Percentiles rank a stretch among this genome's conserved stretches.
phyloP scores from a whole-genome alignment of 495 filamentous ascomycete genomes.

The Xylaria sp. region DNA sequence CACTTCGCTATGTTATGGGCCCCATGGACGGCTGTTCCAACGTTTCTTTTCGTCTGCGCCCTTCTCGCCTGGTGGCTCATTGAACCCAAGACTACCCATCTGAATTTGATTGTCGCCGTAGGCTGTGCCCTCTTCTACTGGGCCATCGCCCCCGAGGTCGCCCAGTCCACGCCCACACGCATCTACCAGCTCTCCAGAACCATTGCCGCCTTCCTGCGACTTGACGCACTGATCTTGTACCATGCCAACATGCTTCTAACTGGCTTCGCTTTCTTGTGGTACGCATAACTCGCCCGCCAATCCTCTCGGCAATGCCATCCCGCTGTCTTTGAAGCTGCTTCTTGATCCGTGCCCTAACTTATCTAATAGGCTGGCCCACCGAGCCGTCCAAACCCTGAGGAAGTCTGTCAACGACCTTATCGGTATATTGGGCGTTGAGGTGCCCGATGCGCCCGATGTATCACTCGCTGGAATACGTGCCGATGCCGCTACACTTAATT shows the following conservation, averaged over 20 bases:
- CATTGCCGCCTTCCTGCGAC: slow-evolving; percentile 42
- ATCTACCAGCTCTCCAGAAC: slow-evolving; percentile 46
- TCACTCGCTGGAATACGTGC: slow-evolving; percentile 89
- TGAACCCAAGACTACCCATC: slow-evolving; percentile 53
- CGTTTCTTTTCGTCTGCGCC: slow-evolving; percentile 57
- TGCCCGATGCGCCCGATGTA: slow-evolving; percentile 86
- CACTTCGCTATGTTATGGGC: slow-evolving; percentile 60
- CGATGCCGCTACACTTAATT: slow-evolving; percentile 88
- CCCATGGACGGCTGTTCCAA: slow-evolving; percentile 56
- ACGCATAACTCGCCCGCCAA: slow-evolving; percentile 21
- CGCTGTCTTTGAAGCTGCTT: not conserved
- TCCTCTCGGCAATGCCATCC: not conserved
- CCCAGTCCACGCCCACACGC: slow-evolving; percentile 46
- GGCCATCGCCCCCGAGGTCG: slow-evolving; percentile 52
- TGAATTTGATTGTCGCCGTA: slow-evolving; percentile 53
- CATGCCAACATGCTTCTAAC: slow-evolving; percentile 56
- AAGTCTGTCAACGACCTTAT: slow-evolving; percentile 91
- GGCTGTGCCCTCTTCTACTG: slow-evolving; percentile 56
- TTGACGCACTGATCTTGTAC: slow-evolving; percentile 48
- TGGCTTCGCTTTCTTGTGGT: slow-evolving; percentile 54
- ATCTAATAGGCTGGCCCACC: slow-evolving; percentile 40
- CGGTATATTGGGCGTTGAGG: slow-evolving; percentile 88
- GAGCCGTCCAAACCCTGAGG: slow-evolving; percentile 80
- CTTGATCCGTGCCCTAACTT: slow-evolving; percentile 26
- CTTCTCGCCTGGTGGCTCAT: slow-evolving; percentile 57